Base-by-base conservation (phyloP, 106 monocot genomes). In the Dendrobium huoshanense region DNA sequence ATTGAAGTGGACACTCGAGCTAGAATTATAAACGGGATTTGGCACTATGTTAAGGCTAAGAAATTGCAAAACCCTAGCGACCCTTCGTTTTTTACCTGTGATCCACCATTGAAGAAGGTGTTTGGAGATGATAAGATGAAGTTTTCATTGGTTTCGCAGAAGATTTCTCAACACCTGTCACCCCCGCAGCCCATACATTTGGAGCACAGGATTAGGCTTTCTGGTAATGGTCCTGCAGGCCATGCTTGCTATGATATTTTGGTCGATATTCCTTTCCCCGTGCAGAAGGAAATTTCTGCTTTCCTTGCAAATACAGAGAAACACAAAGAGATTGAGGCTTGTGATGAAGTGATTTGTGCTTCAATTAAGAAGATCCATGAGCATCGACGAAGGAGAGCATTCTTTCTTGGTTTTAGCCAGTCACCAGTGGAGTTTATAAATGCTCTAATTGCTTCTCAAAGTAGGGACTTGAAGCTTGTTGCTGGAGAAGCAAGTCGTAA, bases 281-380 rank as follows among this genome's bases (percentile, higher is more conserved):
- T 95, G 75, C 98, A 99, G 80, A 99, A 91, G 88, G 98, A 95
- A 76, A 99, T 95, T 91, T 73, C 88, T 0, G 77, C 86, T 10
- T 99, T 99, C 75, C 85, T 99, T 24, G 82, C 89, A 0, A 95
- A 93, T 80, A 93, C 90, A 0, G 98, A 99, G 81, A 99, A 91
- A 75, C 89, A 93, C 77, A 99, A 93, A 73, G 98, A 99, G 73
- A 95, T 99, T 74, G 95, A 99, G 81, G 85, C 89, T 37, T 99
- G 93, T 76, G 98, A 99, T 80, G 95, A 99, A 75, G 88, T 91
- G 59, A 99, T 99, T 25, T 87, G 88, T 79, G 89, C 91, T 1
- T 92, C 92, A 18, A 99, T 99, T 40, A 99, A 99, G 98, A 99
- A 99, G 75, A 99, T 99, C 48, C 98, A 99, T 68, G 98, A 99